Base-by-base conservation (phyloP, 257 asterid genomes). In the Solanum peruvianum region DNA sequence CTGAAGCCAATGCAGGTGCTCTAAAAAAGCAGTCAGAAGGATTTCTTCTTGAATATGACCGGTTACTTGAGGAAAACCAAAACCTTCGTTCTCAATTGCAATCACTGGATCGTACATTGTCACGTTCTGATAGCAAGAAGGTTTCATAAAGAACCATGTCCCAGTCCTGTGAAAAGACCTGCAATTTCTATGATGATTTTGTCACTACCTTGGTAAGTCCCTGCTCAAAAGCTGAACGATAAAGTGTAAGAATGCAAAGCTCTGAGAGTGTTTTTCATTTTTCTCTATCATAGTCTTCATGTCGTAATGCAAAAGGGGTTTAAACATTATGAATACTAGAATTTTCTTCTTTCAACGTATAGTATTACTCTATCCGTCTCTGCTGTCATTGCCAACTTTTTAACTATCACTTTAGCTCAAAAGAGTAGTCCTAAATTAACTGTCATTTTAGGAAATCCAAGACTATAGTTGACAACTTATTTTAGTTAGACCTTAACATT, bases 1-100 rank as follows among this genome's bases (percentile, higher is more conserved):
- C 98, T 39, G 97, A 96, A 91, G 95, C 93, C 62, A 94, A 93
- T 89, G 92, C 97, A 49, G 23, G 87, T 86, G 99, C 99, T 52
- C 78, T 96, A 80, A 93, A 92, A 85, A 96, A 96, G 88, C 99
- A 96, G 88, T 93, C 99, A 6, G 98, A 96, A 85, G 99, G 97
- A 7, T 94, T 96, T 86, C 97, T 95, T 82, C 93, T 94, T 31
- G 99, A 96, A 89, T 95, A 95, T 62, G 98, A 94, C 87, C 94
- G 99, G 16, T 90, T 96, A 90, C 96, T 92, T 4, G 98, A 93
- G 87, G 99, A 96, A 90, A 96, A 96, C 90, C 96, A 93, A 90
- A 91, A 89, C 76, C 98, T 96, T 41, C 91, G 96, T 85, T 91
- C 92, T 91, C 96, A 95, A 67, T 88, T 96, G 89, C 95, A 95